Percentiles rank a stretch among this genome's conserved stretches.
Evolutionary conservation across 805 yeast genomes (phyloP).

Genomic region (Starmerella bombicola): DNA sequence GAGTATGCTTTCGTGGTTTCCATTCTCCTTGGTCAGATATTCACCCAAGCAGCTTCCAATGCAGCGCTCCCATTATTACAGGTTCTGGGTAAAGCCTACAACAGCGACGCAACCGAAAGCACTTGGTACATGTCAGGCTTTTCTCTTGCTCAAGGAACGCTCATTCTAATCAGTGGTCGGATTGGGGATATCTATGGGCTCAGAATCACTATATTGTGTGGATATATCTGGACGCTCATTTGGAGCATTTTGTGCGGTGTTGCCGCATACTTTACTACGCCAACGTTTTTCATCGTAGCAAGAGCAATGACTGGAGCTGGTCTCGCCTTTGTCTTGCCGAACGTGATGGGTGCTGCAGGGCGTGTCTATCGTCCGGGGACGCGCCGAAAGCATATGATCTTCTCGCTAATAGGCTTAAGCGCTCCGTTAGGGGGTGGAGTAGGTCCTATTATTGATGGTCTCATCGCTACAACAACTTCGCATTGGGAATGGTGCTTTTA

Average conservation of each 20-base stretch:
- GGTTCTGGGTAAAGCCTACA: constrained; percentile 28
- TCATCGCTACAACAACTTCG: constrained; percentile 17
- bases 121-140: constrained; percentile 63
- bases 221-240: constrained; percentile 42
- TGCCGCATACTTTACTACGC: constrained; percentile 34
- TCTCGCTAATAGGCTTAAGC: constrained; percentile 46
- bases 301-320: constrained; percentile 59
- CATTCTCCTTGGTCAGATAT: constrained; percentile 50
- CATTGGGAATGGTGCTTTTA: constrained; percentile 30
- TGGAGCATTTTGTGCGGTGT: constrained; percentile 55
- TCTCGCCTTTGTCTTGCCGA: constrained; percentile 47
- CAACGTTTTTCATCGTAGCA: constrained; percentile 29
- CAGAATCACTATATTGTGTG: constrained; percentile 39
- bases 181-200: constrained; percentile 64
- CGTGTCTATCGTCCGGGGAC: constrained; percentile 22
- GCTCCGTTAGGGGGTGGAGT: constrained; percentile 52
- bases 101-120: constrained; percentile 24
- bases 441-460: constrained; percentile 38
- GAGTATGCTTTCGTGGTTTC: constrained; percentile 18
- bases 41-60: constrained; percentile 34
- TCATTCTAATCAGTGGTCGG: constrained; percentile 55
- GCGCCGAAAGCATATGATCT: constrained; percentile 40
- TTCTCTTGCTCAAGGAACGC: constrained; percentile 60
- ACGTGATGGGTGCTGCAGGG: constrained; percentile 47
- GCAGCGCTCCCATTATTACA: constrained; percentile 22